Percentiles rank a stretch among this genome's conserved stretches.
Evolutionary conservation across 208 protist species (phyloP).

Genomic region (Sergeia podlipaevii): DNA sequence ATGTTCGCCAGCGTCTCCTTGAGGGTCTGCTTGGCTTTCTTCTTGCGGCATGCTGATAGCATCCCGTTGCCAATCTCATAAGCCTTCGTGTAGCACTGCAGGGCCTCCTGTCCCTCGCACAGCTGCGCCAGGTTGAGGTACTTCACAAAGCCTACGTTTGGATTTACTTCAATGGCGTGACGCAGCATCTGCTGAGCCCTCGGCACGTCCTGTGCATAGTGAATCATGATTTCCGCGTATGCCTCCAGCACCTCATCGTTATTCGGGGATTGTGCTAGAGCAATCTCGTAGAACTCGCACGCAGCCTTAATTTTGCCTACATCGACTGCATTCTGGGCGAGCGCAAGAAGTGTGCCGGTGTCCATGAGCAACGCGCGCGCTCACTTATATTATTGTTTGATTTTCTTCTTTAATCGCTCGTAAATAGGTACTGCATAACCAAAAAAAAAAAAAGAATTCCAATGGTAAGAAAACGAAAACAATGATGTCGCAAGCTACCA

Average conservation of each 20-base stretch:
- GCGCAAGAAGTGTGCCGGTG: constrained; percentile 54
- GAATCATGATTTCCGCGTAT: constrained; percentile 90
- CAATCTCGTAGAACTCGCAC: constrained; percentile 85
- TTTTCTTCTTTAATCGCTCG: too few species aligned
- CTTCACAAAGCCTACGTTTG: constrained; percentile 81
- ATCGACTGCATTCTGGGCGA: constrained; percentile 85
- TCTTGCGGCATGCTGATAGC: constrained; percentile 47
- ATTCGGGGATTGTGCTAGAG: constrained; percentile 64
- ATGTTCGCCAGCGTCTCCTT: constrained; percentile 77
- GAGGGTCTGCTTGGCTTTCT: constrained; percentile 42
- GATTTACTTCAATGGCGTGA: constrained; percentile 82
- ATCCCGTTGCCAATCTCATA: constrained; percentile 58
- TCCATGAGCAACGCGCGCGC: constrained; percentile 40
- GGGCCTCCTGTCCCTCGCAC: constrained; percentile 62
- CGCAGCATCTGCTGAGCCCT: constrained; percentile 81
- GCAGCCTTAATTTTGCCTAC: constrained; percentile 79
- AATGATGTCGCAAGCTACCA: too few species aligned
- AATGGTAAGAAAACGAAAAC: too few species aligned
- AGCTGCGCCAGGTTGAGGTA: constrained; percentile 91
- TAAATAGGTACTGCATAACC: too few species aligned
- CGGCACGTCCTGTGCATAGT: constrained; percentile 59
- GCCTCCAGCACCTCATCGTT: constrained; percentile 90
- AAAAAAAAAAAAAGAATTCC: constrained; percentile 7
- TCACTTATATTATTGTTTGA: too few species aligned
- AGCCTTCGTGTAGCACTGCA: constrained; percentile 81